Percentiles rank a stretch among this genome's conserved stretches.
Conservation (phyloP, 2,329 filamentous ascomycete genomes). For the Sporothrix curviconia region DNA sequence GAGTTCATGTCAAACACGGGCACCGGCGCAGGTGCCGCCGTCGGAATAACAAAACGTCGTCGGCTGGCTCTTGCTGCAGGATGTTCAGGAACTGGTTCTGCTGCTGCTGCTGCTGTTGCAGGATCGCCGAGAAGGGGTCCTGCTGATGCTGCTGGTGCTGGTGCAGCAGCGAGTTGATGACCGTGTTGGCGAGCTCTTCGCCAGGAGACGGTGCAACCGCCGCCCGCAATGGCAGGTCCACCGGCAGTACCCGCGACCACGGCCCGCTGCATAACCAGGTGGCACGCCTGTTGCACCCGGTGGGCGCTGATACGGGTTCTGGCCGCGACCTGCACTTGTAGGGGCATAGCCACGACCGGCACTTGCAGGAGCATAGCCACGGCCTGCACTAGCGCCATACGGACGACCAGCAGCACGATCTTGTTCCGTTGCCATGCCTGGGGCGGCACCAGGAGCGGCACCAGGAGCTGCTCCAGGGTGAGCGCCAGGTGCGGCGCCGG, state of each 20-base stretch:
- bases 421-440: background rate
- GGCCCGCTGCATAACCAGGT: background rate
- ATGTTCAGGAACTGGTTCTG: conserved; percentile 3
- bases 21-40: background rate
- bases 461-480: background rate
- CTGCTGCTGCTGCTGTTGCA: conserved; percentile 5
- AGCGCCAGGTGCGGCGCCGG: background rate
- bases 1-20: background rate
- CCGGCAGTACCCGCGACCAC: background rate
- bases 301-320: background rate
- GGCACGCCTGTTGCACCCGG: background rate
- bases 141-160: background rate
- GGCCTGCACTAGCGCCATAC: background rate
- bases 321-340: background rate
- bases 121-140: background rate
- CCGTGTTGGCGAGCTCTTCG: conserved; percentile 4
- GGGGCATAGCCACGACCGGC: background rate
- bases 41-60: background rate
- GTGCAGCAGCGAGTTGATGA: background rate
- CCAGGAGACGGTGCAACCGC: conserved; percentile 5
- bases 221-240: background rate
- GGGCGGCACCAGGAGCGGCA: background rate
- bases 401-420: background rate
- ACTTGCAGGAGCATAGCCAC: background rate
- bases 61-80: background rate